Base-by-base conservation (phyloP, 371 early-diverging fungal species). In the Zopfochytrium polystomum region DNA sequence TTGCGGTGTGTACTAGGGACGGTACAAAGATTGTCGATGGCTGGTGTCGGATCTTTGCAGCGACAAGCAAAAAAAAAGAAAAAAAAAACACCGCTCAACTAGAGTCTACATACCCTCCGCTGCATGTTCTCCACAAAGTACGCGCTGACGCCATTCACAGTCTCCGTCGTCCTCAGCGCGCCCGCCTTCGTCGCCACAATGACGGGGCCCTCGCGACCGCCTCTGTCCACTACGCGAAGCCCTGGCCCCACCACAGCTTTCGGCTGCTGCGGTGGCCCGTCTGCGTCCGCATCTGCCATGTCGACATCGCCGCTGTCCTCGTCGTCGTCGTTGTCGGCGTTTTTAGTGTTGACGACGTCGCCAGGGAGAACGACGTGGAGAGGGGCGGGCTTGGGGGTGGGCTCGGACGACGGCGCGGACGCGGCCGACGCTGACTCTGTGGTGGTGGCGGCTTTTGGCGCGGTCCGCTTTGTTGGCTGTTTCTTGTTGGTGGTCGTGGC, bases 161-260 rank as follows among this genome's bases (percentile, higher is more conserved):
- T 65, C 26, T 68, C 71, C 35, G 72, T 63, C 66, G 80, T 79
- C 47, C 74, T 74, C 23, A 92, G 68, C 6, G 88, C 72, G 30
- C 95, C 95, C 6, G 90, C 87, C 69, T 88, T 87, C 34, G 81
- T 77, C 0, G 91, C 87, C 6, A 77, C 75, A 29, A 88, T 78
- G 4, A 62, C 60, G n/a, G 78, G 85, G 18, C 75, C 73, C 25
- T 84, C 85, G 48, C 89, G 89, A n/a, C n/a, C n/a, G n/a, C n/a
- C n/a, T n/a, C n/a, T n/a, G n/a, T n/a, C n/a, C n/a, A n/a, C n/a
- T n/a, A n/a, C n/a, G 43, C 72, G 67, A 33, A 93, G 73, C 4
- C 93, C 95, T 1, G 95, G 93, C 0, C 95, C 95, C 2, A 93
- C 68, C n/a, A n/a, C n/a, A n/a, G n/a, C n/a, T n/a, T n/a, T n/a